phyloP scores from a whole-genome alignment of 73 alveolate species.

The Paramecium primaurelia region DNA sequence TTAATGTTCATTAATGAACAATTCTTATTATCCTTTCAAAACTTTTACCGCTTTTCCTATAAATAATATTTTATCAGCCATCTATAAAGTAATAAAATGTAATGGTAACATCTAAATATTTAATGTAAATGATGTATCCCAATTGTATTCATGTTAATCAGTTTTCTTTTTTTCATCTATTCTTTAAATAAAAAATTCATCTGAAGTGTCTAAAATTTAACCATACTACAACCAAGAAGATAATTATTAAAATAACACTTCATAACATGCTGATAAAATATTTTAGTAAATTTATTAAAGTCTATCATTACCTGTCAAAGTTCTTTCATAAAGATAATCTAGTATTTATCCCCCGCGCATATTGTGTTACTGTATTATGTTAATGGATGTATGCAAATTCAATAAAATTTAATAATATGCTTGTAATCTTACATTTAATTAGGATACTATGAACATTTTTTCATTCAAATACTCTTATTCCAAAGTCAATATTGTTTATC shows the following conservation, averaged over 20 bases:
- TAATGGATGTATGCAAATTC: constrained; percentile 10
- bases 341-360: constrained; percentile 33
- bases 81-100: background rate
- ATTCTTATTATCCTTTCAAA: background rate
- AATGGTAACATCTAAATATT: background rate
- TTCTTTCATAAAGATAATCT: constrained; percentile 35
- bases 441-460: background rate
- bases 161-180: background rate
- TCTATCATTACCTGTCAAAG: constrained; percentile 15
- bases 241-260: constrained; percentile 2
- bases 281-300: background rate
- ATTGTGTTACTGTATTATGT: background rate
- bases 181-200: constrained; percentile 16
- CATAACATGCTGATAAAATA: background rate
- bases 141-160: constrained; percentile 13
- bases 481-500: background rate
- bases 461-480: constrained; percentile 25
- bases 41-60: constrained; percentile 40
- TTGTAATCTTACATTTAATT: background rate
- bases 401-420: constrained; percentile 5
- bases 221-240: background rate
- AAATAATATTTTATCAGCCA: constrained; percentile 45
- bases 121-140: constrained; percentile 46
- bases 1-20: background rate
- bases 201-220: constrained; percentile 6